Conservation (phyloP, 2,329 filamentous ascomycete genomes). For the Calonectria naviculata region DNA sequence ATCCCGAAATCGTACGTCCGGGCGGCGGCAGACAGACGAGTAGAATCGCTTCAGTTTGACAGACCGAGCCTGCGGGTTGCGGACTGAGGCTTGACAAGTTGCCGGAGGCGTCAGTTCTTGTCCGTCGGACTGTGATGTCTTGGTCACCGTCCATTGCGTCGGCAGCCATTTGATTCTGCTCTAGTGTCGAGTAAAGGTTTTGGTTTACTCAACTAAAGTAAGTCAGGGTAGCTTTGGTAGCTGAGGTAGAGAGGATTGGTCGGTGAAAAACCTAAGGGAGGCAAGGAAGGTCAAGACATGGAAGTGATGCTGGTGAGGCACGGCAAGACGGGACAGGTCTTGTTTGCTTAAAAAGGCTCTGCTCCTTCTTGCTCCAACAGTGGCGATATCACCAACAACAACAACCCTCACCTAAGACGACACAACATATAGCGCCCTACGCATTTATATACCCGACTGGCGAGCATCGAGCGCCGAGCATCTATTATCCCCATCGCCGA, state of each 20-base stretch:
- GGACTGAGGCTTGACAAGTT: slow-evolving; percentile 1
- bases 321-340: neutral
- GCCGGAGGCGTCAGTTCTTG: neutral
- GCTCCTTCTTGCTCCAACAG: neutral
- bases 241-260: slow-evolving; percentile 3
- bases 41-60: neutral
- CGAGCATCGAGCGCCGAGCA: neutral
- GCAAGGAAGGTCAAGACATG: slow-evolving; percentile 1
- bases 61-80: neutral
- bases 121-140: neutral
- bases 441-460: neutral
- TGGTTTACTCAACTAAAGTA: slow-evolving; percentile 8
- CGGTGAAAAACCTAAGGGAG: slow-evolving; percentile 6
- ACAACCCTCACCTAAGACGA: neutral
- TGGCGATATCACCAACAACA: neutral
- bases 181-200: slow-evolving; percentile 3
- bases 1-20: neutral
- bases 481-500: neutral
- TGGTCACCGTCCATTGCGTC: neutral
- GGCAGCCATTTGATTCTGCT: neutral
- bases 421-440: neutral
- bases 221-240: neutral
- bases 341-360: slow-evolving; percentile 2
- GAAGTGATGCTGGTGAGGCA: slow-evolving; percentile 1
- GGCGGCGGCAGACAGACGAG: neutral